Conservation (phyloP, 163 green algal species). For the Chlamydomonas reinhardtii region DNA sequence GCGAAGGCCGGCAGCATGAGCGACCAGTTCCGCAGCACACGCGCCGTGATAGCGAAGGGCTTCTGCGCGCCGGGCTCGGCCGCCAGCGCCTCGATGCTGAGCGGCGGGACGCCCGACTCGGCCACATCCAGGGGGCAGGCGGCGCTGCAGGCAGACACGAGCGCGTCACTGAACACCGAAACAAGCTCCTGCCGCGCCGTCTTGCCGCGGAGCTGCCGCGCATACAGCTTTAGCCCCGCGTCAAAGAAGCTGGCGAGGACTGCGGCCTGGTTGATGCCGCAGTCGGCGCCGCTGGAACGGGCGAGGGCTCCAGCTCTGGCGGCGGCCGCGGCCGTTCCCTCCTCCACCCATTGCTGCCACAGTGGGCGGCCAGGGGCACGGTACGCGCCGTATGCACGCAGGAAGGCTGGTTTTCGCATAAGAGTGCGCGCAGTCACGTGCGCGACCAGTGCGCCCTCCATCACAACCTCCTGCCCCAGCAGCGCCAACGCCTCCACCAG, state of each 20-base stretch:
- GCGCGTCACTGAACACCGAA: background rate
- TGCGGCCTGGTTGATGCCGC: too few species aligned
- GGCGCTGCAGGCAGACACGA: background rate
- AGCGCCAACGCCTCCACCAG: background rate
- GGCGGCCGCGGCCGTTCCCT: background rate
- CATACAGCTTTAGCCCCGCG: constrained; percentile 34
- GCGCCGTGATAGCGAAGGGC: constrained; percentile 37
- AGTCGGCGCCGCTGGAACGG: too few species aligned
- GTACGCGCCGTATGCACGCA: constrained; percentile 30
- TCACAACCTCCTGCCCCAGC: background rate
- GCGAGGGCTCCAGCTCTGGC: too few species aligned
- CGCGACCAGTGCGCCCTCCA: background rate
- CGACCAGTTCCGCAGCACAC: constrained; percentile 21
- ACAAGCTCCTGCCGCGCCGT: background rate
- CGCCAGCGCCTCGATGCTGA: background rate
- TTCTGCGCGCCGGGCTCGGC: background rate
- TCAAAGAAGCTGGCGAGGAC: background rate
- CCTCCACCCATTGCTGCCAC: constrained; percentile 13
- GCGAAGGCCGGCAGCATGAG: background rate
- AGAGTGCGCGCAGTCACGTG: background rate
- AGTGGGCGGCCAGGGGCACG: background rate
- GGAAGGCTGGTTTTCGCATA: background rate
- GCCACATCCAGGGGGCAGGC: background rate
- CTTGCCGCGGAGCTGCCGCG: constrained; percentile 24
- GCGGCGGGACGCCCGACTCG: background rate